Evolutionary conservation across 371 early-diverging fungal genomes (phyloP).

Genomic region (Mortierella sp.): DNA sequence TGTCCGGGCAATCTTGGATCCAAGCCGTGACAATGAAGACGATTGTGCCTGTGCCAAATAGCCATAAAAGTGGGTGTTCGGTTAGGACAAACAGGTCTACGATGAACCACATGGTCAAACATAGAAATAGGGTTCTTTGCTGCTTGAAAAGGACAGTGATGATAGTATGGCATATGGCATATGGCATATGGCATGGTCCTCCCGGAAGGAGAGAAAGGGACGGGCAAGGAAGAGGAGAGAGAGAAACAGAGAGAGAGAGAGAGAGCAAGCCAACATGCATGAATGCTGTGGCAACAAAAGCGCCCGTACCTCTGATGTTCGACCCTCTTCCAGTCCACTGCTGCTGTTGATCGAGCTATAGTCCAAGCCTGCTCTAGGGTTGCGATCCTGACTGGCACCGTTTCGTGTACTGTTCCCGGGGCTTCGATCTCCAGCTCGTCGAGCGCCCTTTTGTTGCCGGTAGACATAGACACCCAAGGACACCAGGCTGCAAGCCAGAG

Average conservation of each 20-base stretch:
- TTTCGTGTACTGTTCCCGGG: conserved; percentile 7
- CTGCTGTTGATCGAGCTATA: background rate
- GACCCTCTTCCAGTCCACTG: conserved; percentile 11
- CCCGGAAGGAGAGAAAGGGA: background rate
- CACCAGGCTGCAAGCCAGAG: conserved; percentile 57
- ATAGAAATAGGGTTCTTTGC: background rate
- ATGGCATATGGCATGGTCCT: background rate
- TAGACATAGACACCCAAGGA: conserved; percentile 53
- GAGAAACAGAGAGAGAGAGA: background rate
- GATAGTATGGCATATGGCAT: too few relatives aligned
- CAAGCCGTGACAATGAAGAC: conserved; percentile 51
- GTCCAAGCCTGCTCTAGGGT: conserved; percentile 20
- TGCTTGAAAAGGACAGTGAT: background rate
- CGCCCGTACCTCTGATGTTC: conserved; percentile 39
- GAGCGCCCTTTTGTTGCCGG: conserved; percentile 34
- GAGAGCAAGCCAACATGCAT: too few relatives aligned
- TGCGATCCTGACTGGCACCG: conserved; percentile 9
- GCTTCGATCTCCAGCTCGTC: conserved; percentile 7
- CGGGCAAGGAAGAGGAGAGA: background rate
- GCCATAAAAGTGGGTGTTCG: background rate
- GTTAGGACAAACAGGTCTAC: background rate
- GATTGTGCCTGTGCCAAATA: conserved; percentile 23
- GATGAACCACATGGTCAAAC: conserved; percentile 5
- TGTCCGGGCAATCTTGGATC: conserved; percentile 50
- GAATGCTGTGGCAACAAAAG: too few relatives aligned